Evolutionary conservation across 2,329 filamentous ascomycete species (phyloP).

Genomic region (Ophiostoma sp.): DNA sequence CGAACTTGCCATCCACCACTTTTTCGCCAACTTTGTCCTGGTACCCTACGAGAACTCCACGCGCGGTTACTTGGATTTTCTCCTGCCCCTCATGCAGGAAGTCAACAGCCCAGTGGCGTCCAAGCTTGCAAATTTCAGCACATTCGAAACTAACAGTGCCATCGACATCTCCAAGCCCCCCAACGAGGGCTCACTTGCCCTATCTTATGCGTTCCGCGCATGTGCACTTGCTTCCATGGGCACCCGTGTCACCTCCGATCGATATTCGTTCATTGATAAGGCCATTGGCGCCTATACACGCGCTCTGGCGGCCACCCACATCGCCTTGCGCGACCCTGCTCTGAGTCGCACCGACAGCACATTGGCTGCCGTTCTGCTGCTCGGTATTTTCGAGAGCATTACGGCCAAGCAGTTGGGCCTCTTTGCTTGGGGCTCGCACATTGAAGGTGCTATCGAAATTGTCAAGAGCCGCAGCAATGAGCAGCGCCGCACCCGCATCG

Average conservation of each 20-base stretch:
- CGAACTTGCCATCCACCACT: slow-evolving; percentile 53
- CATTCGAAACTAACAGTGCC: neutral
- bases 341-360: slow-evolving; percentile 51
- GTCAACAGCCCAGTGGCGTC: neutral
- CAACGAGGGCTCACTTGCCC: slow-evolving; percentile 25
- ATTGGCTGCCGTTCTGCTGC: slow-evolving; percentile 52
- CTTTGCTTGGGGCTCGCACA: slow-evolving; percentile 57
- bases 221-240: slow-evolving; percentile 54
- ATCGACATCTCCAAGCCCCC: neutral
- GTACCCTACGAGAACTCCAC: slow-evolving; percentile 46
- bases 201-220: slow-evolving; percentile 54
- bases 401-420: slow-evolving; percentile 49
- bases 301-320: slow-evolving; percentile 49
- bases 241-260: slow-evolving; percentile 41
- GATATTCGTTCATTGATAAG: slow-evolving; percentile 34
- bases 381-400: slow-evolving; percentile 58
- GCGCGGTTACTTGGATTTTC: slow-evolving; percentile 54
- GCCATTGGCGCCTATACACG: slow-evolving; percentile 51
- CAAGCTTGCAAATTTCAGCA: neutral
- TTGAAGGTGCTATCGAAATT: slow-evolving; percentile 58
- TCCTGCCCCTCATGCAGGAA: slow-evolving; percentile 46
- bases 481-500: slow-evolving; percentile 49
- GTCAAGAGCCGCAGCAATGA: slow-evolving; percentile 53
- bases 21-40: slow-evolving; percentile 56
- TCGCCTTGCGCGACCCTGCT: slow-evolving; percentile 47